These are phyloP conservation scores for Pythium brassicae DNA, from an alignment of 352 stramenopile species.

Conservation along the genomic window DNA sequence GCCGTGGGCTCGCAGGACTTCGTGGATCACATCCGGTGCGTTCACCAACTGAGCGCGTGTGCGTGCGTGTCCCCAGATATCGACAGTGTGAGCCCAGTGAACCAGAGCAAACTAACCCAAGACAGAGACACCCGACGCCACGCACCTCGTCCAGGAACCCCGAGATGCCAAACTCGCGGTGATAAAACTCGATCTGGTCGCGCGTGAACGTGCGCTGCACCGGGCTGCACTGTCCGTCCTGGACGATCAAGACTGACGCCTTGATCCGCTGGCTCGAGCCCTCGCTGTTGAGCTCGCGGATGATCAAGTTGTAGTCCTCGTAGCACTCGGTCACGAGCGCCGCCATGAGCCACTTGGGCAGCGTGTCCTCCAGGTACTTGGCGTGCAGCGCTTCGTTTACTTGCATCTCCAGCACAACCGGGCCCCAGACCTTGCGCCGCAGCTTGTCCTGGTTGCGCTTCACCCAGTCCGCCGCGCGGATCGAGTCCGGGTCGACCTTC, in stretches of 20 bases:
- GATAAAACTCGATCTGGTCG: conserved; percentile 50
- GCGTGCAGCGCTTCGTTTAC: conserved; percentile 74
- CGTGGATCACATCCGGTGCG: conserved; percentile 77
- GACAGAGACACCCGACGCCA: background rate
- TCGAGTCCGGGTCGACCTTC: conserved; percentile 58
- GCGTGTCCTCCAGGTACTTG: conserved; percentile 81
- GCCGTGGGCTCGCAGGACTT: conserved; percentile 62
- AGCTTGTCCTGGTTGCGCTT: conserved; percentile 63
- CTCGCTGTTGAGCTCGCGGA: conserved; percentile 57
- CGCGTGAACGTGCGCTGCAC: conserved; percentile 54
- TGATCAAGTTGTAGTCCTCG: conserved; percentile 78
- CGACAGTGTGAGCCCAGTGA: background rate
- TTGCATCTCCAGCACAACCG: conserved; percentile 81
- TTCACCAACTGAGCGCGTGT: conserved; percentile 47
- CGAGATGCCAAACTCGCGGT: conserved; percentile 54
- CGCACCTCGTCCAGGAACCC: conserved; percentile 77
- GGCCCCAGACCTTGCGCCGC: conserved; percentile 77
- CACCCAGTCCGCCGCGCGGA: conserved; percentile 75
- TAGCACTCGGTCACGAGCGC: conserved; percentile 75
- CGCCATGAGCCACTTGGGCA: conserved; percentile 76
- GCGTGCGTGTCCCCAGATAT: background rate
- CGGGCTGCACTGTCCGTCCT: conserved; percentile 46
- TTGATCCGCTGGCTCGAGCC: conserved; percentile 42
- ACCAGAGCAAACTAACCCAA: background rate
- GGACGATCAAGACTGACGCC: conserved; percentile 62